Conservation (phyloP, 257 asterid species). For the Solanum piurae region DNA sequence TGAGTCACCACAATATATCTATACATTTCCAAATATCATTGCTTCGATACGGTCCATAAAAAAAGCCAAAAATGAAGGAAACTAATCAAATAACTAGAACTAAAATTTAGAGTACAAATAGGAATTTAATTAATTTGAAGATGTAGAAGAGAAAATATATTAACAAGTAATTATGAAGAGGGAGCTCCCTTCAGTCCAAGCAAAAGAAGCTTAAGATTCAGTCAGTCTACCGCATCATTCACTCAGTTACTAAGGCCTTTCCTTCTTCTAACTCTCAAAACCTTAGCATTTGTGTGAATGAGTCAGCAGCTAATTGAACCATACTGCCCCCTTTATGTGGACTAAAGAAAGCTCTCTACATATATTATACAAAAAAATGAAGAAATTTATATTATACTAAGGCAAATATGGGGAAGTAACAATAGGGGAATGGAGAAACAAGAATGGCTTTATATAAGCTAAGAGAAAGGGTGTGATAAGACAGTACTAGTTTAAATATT, state of each 20-base stretch:
- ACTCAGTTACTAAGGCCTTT: constrained; percentile 42
- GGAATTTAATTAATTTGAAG: not conserved
- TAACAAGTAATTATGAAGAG: constrained; percentile 5
- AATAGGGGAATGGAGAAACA: not conserved
- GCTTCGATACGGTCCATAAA: not conserved
- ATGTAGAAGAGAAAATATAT: too few relatives aligned
- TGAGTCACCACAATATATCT: not conserved
- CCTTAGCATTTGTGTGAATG: constrained; percentile 90
- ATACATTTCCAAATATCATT: too few relatives aligned
- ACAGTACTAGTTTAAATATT: not conserved
- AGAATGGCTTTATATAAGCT: constrained; percentile 28
- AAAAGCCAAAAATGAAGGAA: not conserved
- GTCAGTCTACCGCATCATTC: constrained; percentile 80
- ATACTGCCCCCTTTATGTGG: constrained; percentile 55
- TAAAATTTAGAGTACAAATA: not conserved
- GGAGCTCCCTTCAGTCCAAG: constrained; percentile 99
- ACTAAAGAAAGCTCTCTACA: constrained; percentile 93
- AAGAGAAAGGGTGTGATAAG: not conserved
- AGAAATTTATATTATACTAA: not conserved
- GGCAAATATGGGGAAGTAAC: not conserved
- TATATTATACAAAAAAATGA: not conserved
- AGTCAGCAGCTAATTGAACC: constrained; percentile 92
- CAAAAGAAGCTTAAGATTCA: constrained; percentile 57
- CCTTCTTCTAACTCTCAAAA: not conserved
- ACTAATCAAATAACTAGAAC: not conserved